Evolutionary conservation across 83 land plant species (phyloP).

Genomic region (Larix sibirica): DNA sequence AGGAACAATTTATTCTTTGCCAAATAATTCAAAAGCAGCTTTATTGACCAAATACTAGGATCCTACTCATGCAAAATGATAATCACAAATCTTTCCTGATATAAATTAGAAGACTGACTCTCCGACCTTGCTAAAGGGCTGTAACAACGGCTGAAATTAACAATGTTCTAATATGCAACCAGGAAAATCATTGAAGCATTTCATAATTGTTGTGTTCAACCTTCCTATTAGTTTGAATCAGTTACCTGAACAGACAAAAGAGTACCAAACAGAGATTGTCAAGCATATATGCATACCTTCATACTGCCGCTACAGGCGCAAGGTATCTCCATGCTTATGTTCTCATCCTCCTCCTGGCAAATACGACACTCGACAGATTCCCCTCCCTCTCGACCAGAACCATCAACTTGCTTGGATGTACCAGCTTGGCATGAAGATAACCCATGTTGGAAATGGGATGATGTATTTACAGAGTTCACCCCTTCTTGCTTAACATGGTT

Average conservation of each 20-base stretch:
- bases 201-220: not conserved
- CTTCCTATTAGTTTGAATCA: not conserved
- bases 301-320: conserved; percentile 50
- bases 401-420: conserved; percentile 7
- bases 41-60: not conserved
- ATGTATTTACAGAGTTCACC: not conserved
- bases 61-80: not conserved
- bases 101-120: not conserved
- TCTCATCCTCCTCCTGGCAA: conserved; percentile 45
- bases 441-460: not conserved
- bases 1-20: not conserved
- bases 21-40: not conserved
- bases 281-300: conserved; percentile 23
- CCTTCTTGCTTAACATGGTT: not conserved
- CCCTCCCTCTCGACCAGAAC: not conserved
- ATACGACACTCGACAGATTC: conserved; percentile 38
- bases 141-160: not conserved
- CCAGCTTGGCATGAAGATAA: not conserved
- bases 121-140: not conserved
- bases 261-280: not conserved
- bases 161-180: not conserved
- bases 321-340: conserved; percentile 34
- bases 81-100: not conserved
- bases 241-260: not conserved
- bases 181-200: not conserved